phyloP scores from a whole-genome alignment of 176 grass and related monocot species.

The Oryza meyeriana region DNA sequence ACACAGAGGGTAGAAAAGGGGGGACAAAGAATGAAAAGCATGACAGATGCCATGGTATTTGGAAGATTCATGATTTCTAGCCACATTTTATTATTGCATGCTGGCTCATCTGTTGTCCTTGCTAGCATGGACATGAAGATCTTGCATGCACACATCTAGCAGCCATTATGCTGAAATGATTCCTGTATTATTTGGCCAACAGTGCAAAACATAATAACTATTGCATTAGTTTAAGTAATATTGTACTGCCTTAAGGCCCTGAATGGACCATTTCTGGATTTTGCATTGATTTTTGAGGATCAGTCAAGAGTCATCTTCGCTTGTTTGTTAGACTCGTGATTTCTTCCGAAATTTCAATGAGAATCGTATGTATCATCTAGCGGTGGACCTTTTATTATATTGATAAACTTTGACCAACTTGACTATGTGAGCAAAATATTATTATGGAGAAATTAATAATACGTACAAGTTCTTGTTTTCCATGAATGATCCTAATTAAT shows the following conservation, averaged over 20 bases:
- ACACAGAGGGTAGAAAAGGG: constrained; percentile 10
- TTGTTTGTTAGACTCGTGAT: neutral
- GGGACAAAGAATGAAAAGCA: constrained; percentile 27
- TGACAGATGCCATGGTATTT: constrained; percentile 19
- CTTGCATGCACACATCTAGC: constrained; percentile 1
- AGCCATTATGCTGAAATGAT: constrained; percentile 28
- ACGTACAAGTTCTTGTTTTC: no score
- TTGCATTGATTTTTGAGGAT: neutral
- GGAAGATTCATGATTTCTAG: constrained; percentile 15
- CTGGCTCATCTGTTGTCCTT: neutral
- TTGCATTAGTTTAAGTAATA: neutral
- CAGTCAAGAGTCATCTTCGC: neutral
- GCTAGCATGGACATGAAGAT: neutral
- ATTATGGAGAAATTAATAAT: no score
- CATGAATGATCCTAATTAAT: no score
- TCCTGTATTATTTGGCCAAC: neutral
- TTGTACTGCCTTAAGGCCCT: neutral
- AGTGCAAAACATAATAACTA: neutral
- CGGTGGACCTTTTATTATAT: neutral
- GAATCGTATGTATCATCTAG: neutral
- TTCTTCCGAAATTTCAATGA: neutral
- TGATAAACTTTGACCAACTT: neutral
- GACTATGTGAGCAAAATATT: no score
- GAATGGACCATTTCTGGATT: neutral
- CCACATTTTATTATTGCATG: neutral